These are phyloP conservation scores for Sordariomycetes sp. DNA, from an alignment of 2,329 filamentous ascomycete species.

Conservation along the genomic window DNA sequence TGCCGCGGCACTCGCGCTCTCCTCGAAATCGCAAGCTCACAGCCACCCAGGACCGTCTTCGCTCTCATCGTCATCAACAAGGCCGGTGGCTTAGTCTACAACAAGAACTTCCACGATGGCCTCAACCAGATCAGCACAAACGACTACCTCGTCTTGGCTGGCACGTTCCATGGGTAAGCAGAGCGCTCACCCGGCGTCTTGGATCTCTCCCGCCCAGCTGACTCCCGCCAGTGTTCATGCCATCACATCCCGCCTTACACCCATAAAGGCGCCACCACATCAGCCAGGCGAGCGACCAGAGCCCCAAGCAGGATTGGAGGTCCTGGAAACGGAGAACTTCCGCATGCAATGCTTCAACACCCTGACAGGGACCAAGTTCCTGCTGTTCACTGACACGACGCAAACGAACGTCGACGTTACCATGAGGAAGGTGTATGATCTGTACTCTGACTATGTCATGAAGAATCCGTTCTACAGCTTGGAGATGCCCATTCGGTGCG, in stretches of 20 bases:
- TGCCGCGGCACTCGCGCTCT: no score
- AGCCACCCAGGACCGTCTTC: conserved; percentile 93
- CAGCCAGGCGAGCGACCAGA: conserved; percentile 41
- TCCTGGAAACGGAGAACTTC: conserved; percentile 90
- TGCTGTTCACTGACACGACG: conserved; percentile 85
- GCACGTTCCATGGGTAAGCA: conserved; percentile 85
- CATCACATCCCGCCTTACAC: conserved; percentile 55
- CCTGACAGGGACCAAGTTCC: conserved; percentile 86
- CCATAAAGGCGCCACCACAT: conserved; percentile 33
- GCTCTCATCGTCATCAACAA: conserved; percentile 98
- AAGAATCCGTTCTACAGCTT: conserved; percentile 98
- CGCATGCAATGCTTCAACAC: conserved; percentile 94
- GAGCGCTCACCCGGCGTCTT: conserved; percentile 3
- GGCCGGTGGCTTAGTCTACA: conserved; percentile 91
- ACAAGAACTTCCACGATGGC: conserved; percentile 82
- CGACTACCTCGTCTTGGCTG: conserved; percentile 92
- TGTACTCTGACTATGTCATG: conserved; percentile 97
- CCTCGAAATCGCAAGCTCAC: no score
- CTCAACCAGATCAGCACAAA: conserved; percentile 87
- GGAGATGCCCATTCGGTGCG: conserved; percentile 94
- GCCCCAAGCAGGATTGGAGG: conserved; percentile 72
- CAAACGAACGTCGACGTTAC: conserved; percentile 82
- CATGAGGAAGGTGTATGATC: conserved; percentile 79
- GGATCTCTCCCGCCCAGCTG: not conserved
- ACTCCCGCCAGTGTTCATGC: conserved; percentile 49